Percentiles rank a stretch among this genome's conserved stretches.
Conservation (phyloP, 768 basidiomycete genomes). For the Mycena metata region DNA sequence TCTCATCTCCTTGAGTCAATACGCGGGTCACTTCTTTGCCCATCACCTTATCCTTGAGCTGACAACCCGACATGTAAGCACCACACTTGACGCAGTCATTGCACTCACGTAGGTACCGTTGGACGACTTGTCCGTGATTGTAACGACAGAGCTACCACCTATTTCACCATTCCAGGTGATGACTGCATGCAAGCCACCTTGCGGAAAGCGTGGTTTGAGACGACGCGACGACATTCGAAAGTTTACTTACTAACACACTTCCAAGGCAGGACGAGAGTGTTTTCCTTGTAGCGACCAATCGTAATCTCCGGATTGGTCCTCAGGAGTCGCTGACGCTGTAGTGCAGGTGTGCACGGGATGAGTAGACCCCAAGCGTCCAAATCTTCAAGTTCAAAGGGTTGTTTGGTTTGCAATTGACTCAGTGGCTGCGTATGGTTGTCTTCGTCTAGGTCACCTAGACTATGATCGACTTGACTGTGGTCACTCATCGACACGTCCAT, state of each 20-base stretch:
- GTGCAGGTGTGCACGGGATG: slow-evolving; percentile 13
- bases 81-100: background rate
- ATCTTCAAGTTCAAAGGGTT: background rate
- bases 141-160: slow-evolving; percentile 6
- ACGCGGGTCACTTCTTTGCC: slow-evolving; percentile 4
- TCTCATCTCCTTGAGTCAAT: slow-evolving; percentile 20
- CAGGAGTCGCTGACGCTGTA: slow-evolving; percentile 6
- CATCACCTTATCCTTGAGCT: slow-evolving; percentile 16
- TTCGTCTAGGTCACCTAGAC: background rate
- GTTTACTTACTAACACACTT: slow-evolving; percentile 17
- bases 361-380: slow-evolving; percentile 31
- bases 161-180: slow-evolving; percentile 23
- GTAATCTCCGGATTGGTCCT: background rate
- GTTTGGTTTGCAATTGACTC: slow-evolving; percentile 20
- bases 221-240: background rate
- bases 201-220: background rate
- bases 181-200: slow-evolving; percentile 15
- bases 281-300: slow-evolving; percentile 17
- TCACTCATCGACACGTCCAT: slow-evolving; percentile 27
- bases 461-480: background rate
- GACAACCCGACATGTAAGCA: background rate
- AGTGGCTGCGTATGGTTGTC: background rate
- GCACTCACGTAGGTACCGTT: slow-evolving; percentile 32
- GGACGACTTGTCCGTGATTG: slow-evolving; percentile 14
- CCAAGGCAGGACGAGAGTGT: slow-evolving; percentile 1